Base-by-base conservation (phyloP, 257 asterid species). In the Verbena officinalis region DNA sequence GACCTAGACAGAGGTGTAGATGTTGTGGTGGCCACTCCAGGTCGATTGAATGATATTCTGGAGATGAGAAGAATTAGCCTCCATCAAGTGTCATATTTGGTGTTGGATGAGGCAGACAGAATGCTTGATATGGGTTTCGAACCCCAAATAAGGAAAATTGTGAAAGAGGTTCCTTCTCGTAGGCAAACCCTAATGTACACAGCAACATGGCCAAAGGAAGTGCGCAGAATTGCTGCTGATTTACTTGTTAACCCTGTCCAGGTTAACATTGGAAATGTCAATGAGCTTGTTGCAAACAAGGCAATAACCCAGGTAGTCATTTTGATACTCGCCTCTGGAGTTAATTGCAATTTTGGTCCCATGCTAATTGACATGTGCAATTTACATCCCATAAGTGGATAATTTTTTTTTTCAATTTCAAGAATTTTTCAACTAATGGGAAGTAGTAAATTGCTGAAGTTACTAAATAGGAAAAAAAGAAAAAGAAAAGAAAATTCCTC, bases 121-220 rank as follows among this genome's bases (percentile, higher is more conserved):
- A 94, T 94, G 99, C 83, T 94, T 77, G 99, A 94, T 88, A 94
- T 94, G 98, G 99, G 99, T 10, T 94, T 94, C 55, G 99, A 94
- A 82, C 99, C 99, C 71, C 99, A 94, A 80, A 94, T 90, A 65
- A 84, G 98, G 85, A 94, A 94, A 77, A 90, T 94, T 69, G 99
- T 94, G 78, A 94, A 88, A 79, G 95, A 81, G 79, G 84, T 94
- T 68, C 96, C 96, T 64, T 53, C 87, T 48, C 92, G 83, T 34
- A 82, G 98, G 69, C 99, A 94, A 71, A 94, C 99, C 55, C 78
- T 94, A 74, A 94, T 90, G 99, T 90, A 79, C 83, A 94, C 99
- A 24, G 98, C 99, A 49, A 94, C 98, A 19, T 94, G 99, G 99
- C 99, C 99, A 1, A 94, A 88, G 83, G 99, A 88, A 81, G 99